Base-by-base conservation (phyloP, 441 rosid species). In the Eruca vesicaria region DNA sequence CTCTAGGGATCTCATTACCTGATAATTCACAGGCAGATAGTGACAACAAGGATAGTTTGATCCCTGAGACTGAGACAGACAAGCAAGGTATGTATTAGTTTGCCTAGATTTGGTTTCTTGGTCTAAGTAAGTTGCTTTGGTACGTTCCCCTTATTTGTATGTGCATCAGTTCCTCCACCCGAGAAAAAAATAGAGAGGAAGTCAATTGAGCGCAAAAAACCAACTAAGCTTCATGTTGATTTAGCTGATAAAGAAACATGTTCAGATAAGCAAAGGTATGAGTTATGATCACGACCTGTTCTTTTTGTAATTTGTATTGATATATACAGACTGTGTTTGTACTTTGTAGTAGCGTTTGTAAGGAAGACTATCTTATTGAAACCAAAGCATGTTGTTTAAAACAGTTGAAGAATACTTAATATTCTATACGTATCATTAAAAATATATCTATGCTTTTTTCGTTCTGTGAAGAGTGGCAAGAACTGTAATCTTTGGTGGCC, bases 401-500 rank as follows among this genome's bases (percentile, higher is more conserved):
- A 26, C 26, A 63, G 57, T 33, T 57, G 38, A 23, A 69, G 52
- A 26, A 52, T 20, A 29, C 21, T 19, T 67, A 26, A 68, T 60
- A 43, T n/a, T 65, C 59, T 59, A 9, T 26, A 12, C 7, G 16
- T 41, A 14, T 41, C 16, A 14, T 41, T 41, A 6, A 41, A 12
- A n/a, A 45, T 45, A 45, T 16, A 45, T 15, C 9, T 15, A 15
- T n/a, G 53, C 16, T 16, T 16, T 41, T 41, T 52, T 52, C 66
- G 70, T 79, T 75, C 78, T 68, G 45, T 85, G 82, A 72, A 95
- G 99, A 92, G 89, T 93, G 81, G 97, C 98, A 11, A 89, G 98
- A 87, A 95, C 93, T 73, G 90, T 95, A 28, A 84, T 95, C 83
- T 83, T 95, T 82, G 99, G 99, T 69, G 93, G 97, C 63, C 92